A percentile compares a stretch with the other conserved stretches of the same genome.
Evolutionary conservation across 768 basidiomycete genomes (phyloP).

Genomic region (Pulveroboletus ravenelii): DNA sequence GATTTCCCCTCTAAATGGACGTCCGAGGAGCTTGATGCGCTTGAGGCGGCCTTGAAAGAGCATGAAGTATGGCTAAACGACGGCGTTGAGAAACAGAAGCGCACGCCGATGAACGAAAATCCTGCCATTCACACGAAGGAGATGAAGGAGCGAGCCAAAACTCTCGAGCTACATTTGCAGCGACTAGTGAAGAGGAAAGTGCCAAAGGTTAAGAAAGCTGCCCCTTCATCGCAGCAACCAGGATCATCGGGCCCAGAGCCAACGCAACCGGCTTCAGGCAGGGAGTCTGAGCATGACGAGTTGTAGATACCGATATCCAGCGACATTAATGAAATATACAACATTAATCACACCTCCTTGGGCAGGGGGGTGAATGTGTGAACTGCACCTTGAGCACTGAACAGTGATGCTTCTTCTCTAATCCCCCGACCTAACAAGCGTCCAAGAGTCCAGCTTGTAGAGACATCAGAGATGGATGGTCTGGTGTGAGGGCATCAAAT

Average conservation of each 20-base stretch:
- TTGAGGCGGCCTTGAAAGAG: constrained; percentile 73
- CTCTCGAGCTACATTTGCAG: constrained; percentile 69
- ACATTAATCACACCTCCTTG: not conserved
- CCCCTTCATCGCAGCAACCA: constrained; percentile 21
- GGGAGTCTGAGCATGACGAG: constrained; percentile 27
- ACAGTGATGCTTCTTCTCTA: too few relatives aligned
- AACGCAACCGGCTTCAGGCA: constrained; percentile 13
- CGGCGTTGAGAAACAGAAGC: constrained; percentile 79
- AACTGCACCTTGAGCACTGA: not conserved
- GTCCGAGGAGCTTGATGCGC: constrained; percentile 71
- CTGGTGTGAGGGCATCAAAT: too few relatives aligned
- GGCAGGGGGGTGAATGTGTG: too few relatives aligned
- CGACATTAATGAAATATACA: constrained; percentile 13
- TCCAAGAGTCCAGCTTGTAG: too few relatives aligned
- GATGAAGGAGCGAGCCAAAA: constrained; percentile 79
- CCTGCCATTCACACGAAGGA: constrained; percentile 84
- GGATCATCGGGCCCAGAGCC: constrained; percentile 10
- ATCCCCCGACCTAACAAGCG: too few relatives aligned
- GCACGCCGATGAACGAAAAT: constrained; percentile 66
- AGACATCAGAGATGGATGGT: too few relatives aligned
- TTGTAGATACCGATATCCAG: constrained; percentile 17
- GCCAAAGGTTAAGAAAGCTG: constrained; percentile 54
- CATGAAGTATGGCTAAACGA: constrained; percentile 82
- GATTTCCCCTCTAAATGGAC: constrained; percentile 79
- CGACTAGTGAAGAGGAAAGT: constrained; percentile 64